These are phyloP conservation scores for Multifurca ochricompacta DNA, from an alignment of 768 basidiomycete genomes.

Conservation along the genomic window DNA sequence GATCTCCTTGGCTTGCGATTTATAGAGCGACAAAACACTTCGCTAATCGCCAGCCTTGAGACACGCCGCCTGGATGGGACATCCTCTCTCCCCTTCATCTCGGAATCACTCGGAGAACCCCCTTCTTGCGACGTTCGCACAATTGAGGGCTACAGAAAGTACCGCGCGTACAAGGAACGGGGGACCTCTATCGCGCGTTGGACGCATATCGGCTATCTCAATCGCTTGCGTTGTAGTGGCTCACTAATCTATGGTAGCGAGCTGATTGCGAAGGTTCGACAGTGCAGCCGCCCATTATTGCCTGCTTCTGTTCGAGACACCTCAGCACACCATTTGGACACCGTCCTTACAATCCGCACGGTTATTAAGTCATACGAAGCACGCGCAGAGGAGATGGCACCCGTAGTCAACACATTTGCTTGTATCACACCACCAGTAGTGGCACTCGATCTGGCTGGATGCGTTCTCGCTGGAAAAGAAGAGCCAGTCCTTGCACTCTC, in stretches of 20 bases:
- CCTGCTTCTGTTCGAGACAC: slow-evolving; percentile 42
- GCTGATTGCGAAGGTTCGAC: slow-evolving; percentile 32
- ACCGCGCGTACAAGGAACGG: slow-evolving; percentile 38
- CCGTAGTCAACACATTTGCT: slow-evolving; percentile 59
- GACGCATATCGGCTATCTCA: slow-evolving; percentile 66
- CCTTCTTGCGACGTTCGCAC: slow-evolving; percentile 73
- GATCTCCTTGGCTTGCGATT: slow-evolving; percentile 60
- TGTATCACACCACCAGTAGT: slow-evolving; percentile 77
- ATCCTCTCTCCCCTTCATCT: slow-evolving; percentile 41
- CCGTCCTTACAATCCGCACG: slow-evolving; percentile 33
- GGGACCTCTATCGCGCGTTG: slow-evolving; percentile 51
- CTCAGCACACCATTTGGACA: slow-evolving; percentile 34
- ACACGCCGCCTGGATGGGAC: slow-evolving; percentile 55
- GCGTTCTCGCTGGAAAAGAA: slow-evolving; percentile 46
- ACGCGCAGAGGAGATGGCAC: slow-evolving; percentile 48
- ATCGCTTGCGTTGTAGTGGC: slow-evolving; percentile 55
- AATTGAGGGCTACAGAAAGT: slow-evolving; percentile 58
- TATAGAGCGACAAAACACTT: slow-evolving; percentile 44
- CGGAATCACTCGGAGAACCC: slow-evolving; percentile 49
- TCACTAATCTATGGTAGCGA: slow-evolving; percentile 31
- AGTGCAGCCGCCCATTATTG: slow-evolving; percentile 39
- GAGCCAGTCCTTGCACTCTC: slow-evolving; percentile 15
- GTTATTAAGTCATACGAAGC: slow-evolving; percentile 57
- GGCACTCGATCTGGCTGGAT: slow-evolving; percentile 60
- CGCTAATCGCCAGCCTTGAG: slow-evolving; percentile 46